Conservation (phyloP, 2,329 filamentous ascomycete genomes). For the Fusarium beomiforme region DNA sequence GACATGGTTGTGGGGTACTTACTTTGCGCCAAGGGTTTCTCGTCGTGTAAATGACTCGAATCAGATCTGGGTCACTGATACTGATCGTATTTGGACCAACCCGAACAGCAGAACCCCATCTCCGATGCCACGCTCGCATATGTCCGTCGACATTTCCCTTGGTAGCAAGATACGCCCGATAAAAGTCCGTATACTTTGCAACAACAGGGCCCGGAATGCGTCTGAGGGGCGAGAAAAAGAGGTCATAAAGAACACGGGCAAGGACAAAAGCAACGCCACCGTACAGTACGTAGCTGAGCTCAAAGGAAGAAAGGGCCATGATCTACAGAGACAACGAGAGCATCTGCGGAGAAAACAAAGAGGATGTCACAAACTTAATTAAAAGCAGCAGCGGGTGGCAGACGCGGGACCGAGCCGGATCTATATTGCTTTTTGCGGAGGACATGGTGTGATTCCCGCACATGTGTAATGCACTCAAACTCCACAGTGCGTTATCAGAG, state of each 20-base stretch:
- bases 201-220: constrained; percentile 17
- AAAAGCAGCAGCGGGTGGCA: background rate
- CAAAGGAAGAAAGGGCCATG: constrained; percentile 12
- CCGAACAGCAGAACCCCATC: constrained; percentile 27
- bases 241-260: constrained; percentile 14
- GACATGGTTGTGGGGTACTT: background rate
- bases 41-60: constrained; percentile 25
- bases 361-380: constrained; percentile 8
- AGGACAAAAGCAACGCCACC: constrained; percentile 4
- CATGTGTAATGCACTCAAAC: background rate
- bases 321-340: constrained; percentile 1
- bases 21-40: constrained; percentile 34
- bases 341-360: background rate
- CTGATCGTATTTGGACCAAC: constrained; percentile 31
- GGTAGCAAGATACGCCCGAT: constrained; percentile 18
- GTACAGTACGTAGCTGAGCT: constrained; percentile 5
- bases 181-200: constrained; percentile 28
- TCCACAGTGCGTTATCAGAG: background rate
- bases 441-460: background rate
- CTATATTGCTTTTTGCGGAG: constrained; percentile 18
- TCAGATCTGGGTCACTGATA: constrained; percentile 31
- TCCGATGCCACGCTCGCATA: constrained; percentile 23
- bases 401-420: background rate
- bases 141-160: constrained; percentile 21
- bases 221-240: constrained; percentile 25